Base-by-base conservation (phyloP, 345 rosid species). In the Arabis hirsuta region DNA sequence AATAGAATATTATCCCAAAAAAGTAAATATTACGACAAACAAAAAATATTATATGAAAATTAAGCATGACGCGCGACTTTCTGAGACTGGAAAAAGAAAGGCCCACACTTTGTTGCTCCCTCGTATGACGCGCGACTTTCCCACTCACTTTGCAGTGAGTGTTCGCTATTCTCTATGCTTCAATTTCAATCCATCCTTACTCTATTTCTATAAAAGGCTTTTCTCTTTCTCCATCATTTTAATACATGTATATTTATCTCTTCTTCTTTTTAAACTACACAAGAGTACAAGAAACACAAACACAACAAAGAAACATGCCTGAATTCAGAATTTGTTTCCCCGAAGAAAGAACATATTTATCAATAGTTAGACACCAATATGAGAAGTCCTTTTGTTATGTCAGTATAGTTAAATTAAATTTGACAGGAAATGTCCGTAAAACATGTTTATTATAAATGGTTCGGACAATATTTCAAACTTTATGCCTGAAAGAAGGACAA, bases 81-180 rank as follows among this genome's bases (percentile, higher is more conserved):
- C 57, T 54, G 70, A 54, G 57, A 67, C 2, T 29, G 46, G 60
- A 2, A 60, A 52, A 51, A 53, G 36, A 75, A 46, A 53, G 58
- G 38, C 79, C 63, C 79, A 75, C 79, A 75, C 74, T 68, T 54
- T 68, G 64, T 68, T 75, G 79, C 59, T 42, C 61, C 79, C 71
- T 76, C 79, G 79, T 62, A 56, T 55, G 29, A 70, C 54, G 71
- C 29, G 71, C 69, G 76, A 71, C 72, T 70, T 70, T 76, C 60
- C 66, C 76, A 70, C 76, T 69, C 16, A 44, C 43, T 67, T 67
- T 68, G 69, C 72, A 69, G 76, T 57, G 71, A 69, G 74, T 69
- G 74, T 70, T 76, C 38, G 36, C 72, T 69, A 8, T 50, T 70
- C 50, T 76, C 80, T 16, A 76, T 63, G 62, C 72, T 71, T 57